Conservation (phyloP, 1,284 basidiomycete species). For the Polyporus tsugae region DNA sequence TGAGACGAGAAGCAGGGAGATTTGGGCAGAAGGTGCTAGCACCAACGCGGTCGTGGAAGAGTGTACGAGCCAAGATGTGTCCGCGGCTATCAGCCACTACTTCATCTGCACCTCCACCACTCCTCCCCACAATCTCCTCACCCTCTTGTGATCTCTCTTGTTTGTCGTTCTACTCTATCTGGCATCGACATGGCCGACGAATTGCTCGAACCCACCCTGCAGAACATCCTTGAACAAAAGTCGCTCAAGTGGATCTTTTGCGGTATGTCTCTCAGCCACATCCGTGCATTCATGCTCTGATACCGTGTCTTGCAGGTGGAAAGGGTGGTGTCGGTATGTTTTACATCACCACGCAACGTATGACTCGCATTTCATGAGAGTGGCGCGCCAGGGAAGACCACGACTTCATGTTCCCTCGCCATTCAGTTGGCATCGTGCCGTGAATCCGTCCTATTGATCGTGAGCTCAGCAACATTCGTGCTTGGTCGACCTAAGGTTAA, state of each 20-base stretch:
- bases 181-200: conserved; percentile 54
- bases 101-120: conserved; percentile 22
- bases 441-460: conserved; percentile 93
- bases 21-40: conserved; percentile 38
- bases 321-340: conserved; percentile 92
- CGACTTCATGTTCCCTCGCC: conserved; percentile 95
- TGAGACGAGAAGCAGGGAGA: conserved; percentile 26
- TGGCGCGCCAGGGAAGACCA: conserved; percentile 82
- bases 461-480: conserved; percentile 49
- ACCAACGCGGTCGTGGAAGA: conserved; percentile 36
- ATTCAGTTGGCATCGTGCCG: conserved; percentile 89
- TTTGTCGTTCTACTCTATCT: neutral
- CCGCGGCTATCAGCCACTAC: conserved; percentile 31
- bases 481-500: neutral
- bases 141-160: neutral
- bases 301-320: conserved; percentile 65
- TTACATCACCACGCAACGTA: neutral
- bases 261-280: conserved; percentile 60
- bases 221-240: conserved; percentile 90
- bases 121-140: neutral
- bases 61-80: conserved; percentile 32
- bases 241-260: conserved; percentile 96
- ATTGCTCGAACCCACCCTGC: conserved; percentile 79
- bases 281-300: conserved; percentile 22
- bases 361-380: conserved; percentile 1